These are phyloP conservation scores for Pichia sp. DNA, from an alignment of 1,139 yeast genomes.

Conservation along the genomic window DNA sequence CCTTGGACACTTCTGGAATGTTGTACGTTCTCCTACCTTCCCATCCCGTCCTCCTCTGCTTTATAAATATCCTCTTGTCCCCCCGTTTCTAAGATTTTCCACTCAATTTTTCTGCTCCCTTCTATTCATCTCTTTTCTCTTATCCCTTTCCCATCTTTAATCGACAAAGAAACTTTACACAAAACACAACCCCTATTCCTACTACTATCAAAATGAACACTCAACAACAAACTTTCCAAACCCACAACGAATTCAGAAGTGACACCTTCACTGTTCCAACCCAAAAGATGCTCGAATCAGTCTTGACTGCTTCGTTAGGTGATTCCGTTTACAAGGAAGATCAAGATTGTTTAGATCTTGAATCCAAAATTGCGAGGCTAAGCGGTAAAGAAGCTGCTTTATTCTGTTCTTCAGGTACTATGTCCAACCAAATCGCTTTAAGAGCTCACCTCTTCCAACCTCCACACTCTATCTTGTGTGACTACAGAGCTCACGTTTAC, in stretches of 20 bases:
- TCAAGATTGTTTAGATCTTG: slow-evolving; percentile 62
- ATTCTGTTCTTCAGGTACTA: slow-evolving; percentile 86
- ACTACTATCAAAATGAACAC: too few relatives aligned
- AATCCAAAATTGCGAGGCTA: slow-evolving; percentile 60
- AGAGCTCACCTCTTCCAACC: slow-evolving; percentile 80
- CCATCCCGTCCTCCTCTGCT: not conserved
- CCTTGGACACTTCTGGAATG: too few relatives aligned
- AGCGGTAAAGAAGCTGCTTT: slow-evolving; percentile 85
- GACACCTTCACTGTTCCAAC: slow-evolving; percentile 97
- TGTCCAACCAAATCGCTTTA: slow-evolving; percentile 86
- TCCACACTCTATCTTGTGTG: slow-evolving; percentile 83
- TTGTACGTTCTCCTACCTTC: too few relatives aligned
- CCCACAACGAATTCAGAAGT: slow-evolving; percentile 54
- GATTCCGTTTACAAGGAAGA: slow-evolving; percentile 93
- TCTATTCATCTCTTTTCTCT: not conserved
- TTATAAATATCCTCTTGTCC: not conserved
- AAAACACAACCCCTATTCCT: not conserved
- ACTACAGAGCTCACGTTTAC: slow-evolving; percentile 81
- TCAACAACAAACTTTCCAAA: slow-evolving; percentile 12
- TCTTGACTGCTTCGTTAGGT: slow-evolving; percentile 63
- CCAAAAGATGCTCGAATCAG: slow-evolving; percentile 66
- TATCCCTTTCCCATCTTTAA: not conserved
- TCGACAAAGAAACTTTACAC: not conserved
- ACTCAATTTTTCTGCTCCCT: not conserved
- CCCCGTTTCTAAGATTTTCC: not conserved